Evolutionary conservation across 225 moss, liverwort and hornwort species (phyloP).

Genomic region (Polytrichum formosum): DNA sequence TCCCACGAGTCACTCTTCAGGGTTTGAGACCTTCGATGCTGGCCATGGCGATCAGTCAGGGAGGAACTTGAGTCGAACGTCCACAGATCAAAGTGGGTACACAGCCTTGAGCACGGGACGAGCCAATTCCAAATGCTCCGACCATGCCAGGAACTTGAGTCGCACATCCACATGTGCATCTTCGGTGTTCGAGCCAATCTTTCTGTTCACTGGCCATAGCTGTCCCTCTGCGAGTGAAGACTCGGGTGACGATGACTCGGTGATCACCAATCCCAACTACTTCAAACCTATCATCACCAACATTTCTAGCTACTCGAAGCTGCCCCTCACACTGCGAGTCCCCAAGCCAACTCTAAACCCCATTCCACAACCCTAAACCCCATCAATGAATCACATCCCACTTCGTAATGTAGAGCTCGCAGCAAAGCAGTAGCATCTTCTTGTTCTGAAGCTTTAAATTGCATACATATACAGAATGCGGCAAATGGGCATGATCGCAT

Average conservation of each 20-base stretch:
- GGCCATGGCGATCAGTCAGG: background rate
- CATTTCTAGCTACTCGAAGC: too few species aligned
- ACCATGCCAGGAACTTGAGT: slow-evolving; percentile 13
- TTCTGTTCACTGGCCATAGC: slow-evolving; percentile 31
- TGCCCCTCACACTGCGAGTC: too few species aligned
- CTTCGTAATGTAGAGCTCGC: too few species aligned
- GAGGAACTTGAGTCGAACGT: slow-evolving; percentile 26
- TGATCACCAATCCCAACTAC: slow-evolving; percentile 26
- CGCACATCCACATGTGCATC: slow-evolving; percentile 19
- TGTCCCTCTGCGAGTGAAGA: slow-evolving; percentile 12
- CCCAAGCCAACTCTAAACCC: too few species aligned
- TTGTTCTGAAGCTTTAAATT: too few species aligned
- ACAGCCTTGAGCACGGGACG: slow-evolving; percentile 22
- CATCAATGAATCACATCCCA: too few species aligned
- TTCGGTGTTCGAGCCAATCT: slow-evolving; percentile 20
- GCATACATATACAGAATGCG: too few species aligned
- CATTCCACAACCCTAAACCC: too few species aligned
- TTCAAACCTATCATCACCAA: slow-evolving; percentile 37
- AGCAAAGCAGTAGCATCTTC: too few species aligned
- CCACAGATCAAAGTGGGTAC: slow-evolving; percentile 38
- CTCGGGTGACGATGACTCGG: slow-evolving; percentile 12
- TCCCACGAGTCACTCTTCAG: background rate
- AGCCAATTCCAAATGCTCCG: slow-evolving; percentile 13
- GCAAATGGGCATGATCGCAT: too few species aligned
- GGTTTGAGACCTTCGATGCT: background rate